A percentile compares a stretch with the other conserved stretches of the same genome.
Evolutionary conservation across 108 stramenopile genomes (phyloP).

Genomic region (Nannochloropsis granulata): DNA sequence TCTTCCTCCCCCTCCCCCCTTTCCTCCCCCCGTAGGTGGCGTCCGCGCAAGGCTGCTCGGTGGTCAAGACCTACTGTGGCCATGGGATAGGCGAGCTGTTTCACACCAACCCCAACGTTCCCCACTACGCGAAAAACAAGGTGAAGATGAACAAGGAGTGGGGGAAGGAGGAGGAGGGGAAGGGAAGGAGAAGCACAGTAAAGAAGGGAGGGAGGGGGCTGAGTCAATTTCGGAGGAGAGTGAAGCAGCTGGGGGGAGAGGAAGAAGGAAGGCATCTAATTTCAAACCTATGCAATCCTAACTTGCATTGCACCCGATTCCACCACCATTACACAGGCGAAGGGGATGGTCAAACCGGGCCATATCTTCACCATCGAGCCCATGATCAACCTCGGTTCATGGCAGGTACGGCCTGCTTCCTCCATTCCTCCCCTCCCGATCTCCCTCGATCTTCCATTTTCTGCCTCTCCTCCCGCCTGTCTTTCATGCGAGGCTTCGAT

Average conservation of each 20-base stretch:
- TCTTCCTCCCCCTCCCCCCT: not conserved
- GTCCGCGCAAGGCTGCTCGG: constrained; percentile 4
- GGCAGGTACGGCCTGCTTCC: constrained; percentile 44
- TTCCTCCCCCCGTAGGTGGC: not conserved
- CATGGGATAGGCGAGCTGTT: constrained; percentile 41
- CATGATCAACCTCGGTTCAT: constrained; percentile 41
- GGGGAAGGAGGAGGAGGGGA: not conserved
- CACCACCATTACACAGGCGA: constrained; percentile 3
- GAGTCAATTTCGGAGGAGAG: no score
- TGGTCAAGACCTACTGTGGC: constrained; percentile 42
- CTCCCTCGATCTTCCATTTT: not conserved
- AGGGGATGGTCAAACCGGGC: constrained; percentile 39
- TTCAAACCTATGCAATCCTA: not conserved
- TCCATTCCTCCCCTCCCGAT: not conserved
- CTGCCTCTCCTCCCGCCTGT: no score
- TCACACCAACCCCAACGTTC: constrained; percentile 39
- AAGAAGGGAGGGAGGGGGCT: no score
- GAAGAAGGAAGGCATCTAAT: not conserved
- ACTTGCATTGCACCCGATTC: not conserved
- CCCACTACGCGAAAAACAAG: constrained; percentile 43
- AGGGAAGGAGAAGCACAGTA: no score
- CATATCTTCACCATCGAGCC: constrained; percentile 46
- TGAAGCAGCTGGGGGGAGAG: no score
- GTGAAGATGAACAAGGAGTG: no score
- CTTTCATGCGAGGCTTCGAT: no score